These are phyloP conservation scores for Chlorella sorokiniana DNA, from an alignment of 139 green algal species.

Conservation along the genomic window DNA sequence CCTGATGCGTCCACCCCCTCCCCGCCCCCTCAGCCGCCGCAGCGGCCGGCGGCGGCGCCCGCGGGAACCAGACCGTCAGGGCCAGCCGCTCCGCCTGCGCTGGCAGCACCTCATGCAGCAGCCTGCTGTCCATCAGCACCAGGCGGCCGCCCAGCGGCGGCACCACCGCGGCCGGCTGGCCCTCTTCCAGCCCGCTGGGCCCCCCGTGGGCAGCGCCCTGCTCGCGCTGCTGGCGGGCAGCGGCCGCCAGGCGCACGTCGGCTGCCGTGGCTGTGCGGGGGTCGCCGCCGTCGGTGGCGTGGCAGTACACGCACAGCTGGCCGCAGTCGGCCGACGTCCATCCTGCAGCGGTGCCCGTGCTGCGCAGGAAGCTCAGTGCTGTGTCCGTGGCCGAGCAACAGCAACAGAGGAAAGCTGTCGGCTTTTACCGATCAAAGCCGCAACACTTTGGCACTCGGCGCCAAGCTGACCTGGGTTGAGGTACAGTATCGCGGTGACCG, in stretches of 20 bases:
- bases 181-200: conserved; percentile 28
- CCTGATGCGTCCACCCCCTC: not conserved
- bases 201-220: not conserved
- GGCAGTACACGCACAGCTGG: conserved; percentile 15
- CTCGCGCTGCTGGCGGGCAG: not conserved
- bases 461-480: conserved; percentile 55
- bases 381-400: not conserved
- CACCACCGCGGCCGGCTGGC: conserved; percentile 39
- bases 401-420: not conserved
- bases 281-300: not conserved
- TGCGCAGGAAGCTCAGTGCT: too few relatives aligned
- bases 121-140: conserved; percentile 66
- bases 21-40: not conserved
- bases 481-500: conserved; percentile 75
- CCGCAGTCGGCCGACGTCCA: conserved; percentile 12
- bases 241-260: conserved; percentile 2
- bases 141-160: conserved; percentile 61
- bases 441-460: not conserved
- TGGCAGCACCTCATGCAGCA: conserved; percentile 78
- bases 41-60: not conserved
- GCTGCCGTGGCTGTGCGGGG: not conserved
- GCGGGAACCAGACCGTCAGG: conserved; percentile 73
- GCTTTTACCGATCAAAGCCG: not conserved
- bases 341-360: too few relatives aligned
- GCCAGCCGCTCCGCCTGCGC: conserved; percentile 51